A percentile compares a stretch with the other conserved stretches of the same genome.
phyloP scores from a whole-genome alignment of 768 basidiomycete genomes.

The Amanita exitialis region DNA sequence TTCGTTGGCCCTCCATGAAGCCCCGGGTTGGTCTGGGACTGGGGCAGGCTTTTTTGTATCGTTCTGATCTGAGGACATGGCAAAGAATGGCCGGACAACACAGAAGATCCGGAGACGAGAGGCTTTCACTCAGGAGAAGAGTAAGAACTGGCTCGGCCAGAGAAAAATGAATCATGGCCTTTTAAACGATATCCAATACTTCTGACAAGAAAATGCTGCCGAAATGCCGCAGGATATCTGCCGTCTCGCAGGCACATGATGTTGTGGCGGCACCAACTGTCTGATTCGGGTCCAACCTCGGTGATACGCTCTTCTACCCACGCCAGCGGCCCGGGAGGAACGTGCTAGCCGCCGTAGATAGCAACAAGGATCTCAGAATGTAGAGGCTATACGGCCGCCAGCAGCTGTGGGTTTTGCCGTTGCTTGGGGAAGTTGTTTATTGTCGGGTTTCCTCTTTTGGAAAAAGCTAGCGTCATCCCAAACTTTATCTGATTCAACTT shows the following conservation, averaged over 20 bases:
- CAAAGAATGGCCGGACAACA: background rate
- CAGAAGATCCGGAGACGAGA: background rate
- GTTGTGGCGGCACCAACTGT: background rate
- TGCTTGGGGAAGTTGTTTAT: background rate
- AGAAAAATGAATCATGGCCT: background rate
- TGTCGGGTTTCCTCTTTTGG: constrained; percentile 17
- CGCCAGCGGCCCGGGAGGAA: background rate
- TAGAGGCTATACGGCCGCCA: too few relatives aligned
- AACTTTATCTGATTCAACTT: constrained; percentile 32
- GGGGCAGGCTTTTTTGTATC: constrained; percentile 1
- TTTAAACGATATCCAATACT: background rate
- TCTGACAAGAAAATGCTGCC: background rate
- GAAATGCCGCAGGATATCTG: background rate
- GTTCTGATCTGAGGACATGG: constrained; percentile 6
- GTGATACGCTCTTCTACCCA: background rate
- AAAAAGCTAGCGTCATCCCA: constrained; percentile 24
- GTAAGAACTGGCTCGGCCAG: background rate
- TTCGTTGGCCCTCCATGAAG: constrained; percentile 46
- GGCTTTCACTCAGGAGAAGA: background rate
- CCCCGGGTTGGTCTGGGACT: constrained; percentile 27
- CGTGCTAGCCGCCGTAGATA: background rate
- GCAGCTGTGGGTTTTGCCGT: background rate
- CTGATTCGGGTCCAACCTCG: background rate
- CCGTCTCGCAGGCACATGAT: background rate
- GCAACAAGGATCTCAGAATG: too few relatives aligned